A percentile compares a stretch with the other conserved stretches of the same genome.
Evolutionary conservation across 805 yeast species (phyloP).

Genomic region (Priceomyces haplophilus): DNA sequence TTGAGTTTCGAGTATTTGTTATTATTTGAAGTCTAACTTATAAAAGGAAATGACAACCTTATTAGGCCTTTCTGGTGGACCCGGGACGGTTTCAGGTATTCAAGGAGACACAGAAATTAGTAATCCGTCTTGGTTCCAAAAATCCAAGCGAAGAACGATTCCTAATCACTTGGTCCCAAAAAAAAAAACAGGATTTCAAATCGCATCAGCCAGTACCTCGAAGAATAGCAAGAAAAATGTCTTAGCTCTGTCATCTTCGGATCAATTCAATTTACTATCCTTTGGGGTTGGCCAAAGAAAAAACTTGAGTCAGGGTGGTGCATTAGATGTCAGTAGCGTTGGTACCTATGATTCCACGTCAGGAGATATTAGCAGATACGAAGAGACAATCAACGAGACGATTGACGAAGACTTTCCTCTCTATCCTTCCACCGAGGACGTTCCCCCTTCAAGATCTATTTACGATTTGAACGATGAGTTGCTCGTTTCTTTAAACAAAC

Average conservation of each 20-base stretch:
- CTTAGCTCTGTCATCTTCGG: conserved; percentile 11
- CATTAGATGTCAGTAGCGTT: conserved; percentile 17
- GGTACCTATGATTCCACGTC: conserved; percentile 21
- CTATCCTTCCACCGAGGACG: conserved; percentile 34
- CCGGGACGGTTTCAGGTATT: conserved; percentile 5
- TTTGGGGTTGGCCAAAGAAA: conserved; percentile 31
- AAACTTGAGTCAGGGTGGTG: conserved; percentile 11
- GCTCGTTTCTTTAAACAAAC: conserved; percentile 33
- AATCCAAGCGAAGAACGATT: conserved; percentile 33
- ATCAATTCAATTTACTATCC: conserved; percentile 33
- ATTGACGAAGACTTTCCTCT: conserved; percentile 27
- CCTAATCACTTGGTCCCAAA: conserved; percentile 42
- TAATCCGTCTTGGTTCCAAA: conserved; percentile 36
- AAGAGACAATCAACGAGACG: conserved; percentile 30
- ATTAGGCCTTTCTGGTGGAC: conserved; percentile 10
- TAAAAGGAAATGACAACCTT: conserved; percentile 9
- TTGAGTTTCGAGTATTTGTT: background rate
- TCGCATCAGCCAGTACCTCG: conserved; percentile 21
- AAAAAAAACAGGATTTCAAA: conserved; percentile 39
- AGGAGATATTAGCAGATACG: conserved; percentile 20
- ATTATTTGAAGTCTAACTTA: background rate
- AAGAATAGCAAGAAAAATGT: conserved; percentile 7
- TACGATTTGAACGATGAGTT: conserved; percentile 48
- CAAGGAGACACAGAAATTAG: conserved; percentile 8
- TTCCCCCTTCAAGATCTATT: conserved; percentile 50